phyloP scores from a whole-genome alignment of 805 yeast species.

The Kodamaea fukazawae region DNA sequence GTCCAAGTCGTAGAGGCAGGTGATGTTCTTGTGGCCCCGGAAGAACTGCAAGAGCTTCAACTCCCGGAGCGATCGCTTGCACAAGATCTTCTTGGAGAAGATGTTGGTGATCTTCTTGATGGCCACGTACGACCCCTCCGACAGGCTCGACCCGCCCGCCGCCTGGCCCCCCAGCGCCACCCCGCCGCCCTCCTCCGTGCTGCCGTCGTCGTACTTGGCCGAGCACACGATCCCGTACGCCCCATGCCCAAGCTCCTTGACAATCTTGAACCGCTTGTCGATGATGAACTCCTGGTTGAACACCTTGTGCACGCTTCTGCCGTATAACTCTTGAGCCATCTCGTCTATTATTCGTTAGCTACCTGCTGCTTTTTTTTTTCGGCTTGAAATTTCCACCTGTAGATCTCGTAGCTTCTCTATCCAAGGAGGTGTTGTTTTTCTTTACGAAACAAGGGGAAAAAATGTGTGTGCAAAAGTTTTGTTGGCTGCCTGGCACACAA shows the following conservation, averaged over 20 bases:
- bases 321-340: constrained; percentile 18
- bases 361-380: not conserved
- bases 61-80: constrained; percentile 90
- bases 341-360: not conserved
- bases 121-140: constrained; percentile 60
- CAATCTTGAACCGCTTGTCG: constrained; percentile 82
- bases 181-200: constrained; percentile 16
- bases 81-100: constrained; percentile 83
- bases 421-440: too few relatives aligned
- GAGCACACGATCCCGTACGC: constrained; percentile 97
- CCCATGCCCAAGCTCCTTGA: constrained; percentile 94
- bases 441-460: too few relatives aligned
- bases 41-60: constrained; percentile 87
- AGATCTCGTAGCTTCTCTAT: not conserved
- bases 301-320: constrained; percentile 39
- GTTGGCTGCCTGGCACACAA: too few relatives aligned
- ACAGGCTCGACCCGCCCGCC: constrained; percentile 14
- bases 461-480: too few relatives aligned
- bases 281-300: constrained; percentile 88
- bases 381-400: not conserved
- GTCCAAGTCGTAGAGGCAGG: constrained; percentile 92
- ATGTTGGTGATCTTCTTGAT: constrained; percentile 95
- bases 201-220: constrained; percentile 82
- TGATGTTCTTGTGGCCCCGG: constrained; percentile 94
- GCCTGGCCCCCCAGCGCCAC: not conserved